These are phyloP conservation scores for Trametes elegans DNA, from an alignment of 768 basidiomycete species.

Conservation along the genomic window DNA sequence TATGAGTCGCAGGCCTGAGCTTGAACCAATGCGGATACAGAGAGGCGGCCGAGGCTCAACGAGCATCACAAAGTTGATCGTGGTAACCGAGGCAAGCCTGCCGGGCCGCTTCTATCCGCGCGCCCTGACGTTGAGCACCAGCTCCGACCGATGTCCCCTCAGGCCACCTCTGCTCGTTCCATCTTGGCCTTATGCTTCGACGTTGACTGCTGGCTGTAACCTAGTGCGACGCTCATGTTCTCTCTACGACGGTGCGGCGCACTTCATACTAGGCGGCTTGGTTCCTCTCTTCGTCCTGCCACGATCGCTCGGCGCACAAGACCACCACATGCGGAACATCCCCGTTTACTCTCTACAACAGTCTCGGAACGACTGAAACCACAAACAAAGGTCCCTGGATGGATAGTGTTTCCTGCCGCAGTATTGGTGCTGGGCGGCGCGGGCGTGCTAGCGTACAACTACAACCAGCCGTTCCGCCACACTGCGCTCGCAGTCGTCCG, in stretches of 20 bases:
- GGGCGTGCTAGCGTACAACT: conserved; percentile 55
- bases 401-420: conserved; percentile 19
- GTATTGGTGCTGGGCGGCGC: conserved; percentile 31
- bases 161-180: too few species aligned
- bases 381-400: conserved; percentile 1
- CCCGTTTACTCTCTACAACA: neutral
- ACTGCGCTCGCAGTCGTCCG: conserved; percentile 68
- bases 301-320: neutral
- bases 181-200: too few species aligned
- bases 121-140: neutral
- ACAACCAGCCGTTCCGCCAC: conserved; percentile 73
- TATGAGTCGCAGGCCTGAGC: neutral
- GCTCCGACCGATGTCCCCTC: neutral
- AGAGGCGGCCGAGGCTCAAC: too few species aligned
- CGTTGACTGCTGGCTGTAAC: neutral
- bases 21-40: too few species aligned
- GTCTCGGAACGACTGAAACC: neutral
- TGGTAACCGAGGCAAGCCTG: too few species aligned
- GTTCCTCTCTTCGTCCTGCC: neutral
- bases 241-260: conserved; percentile 5
- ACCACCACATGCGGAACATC: neutral
- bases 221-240: neutral
- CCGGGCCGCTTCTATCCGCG: too few species aligned
- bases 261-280: neutral
- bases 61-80: too few species aligned